phyloP scores from a whole-genome alignment of 2,329 filamentous ascomycete species.

The Nothomitra cinnamomea region DNA sequence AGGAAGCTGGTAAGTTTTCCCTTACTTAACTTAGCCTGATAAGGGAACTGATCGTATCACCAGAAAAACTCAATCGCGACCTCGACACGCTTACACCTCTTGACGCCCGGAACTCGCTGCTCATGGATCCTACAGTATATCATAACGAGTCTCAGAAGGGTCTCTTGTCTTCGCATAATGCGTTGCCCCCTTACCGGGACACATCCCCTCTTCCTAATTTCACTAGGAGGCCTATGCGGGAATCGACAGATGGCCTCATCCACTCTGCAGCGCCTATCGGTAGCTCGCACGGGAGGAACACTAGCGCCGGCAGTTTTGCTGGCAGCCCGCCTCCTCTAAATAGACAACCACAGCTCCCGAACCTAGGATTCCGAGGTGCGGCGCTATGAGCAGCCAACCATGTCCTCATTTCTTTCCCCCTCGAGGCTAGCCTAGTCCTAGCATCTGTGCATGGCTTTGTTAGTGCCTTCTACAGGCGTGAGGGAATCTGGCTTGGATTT shows the following conservation, averaged over 20 bases:
- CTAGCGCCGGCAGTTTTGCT: neutral
- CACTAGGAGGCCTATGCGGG: neutral
- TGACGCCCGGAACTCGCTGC: slow-evolving; percentile 71
- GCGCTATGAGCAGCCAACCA: neutral
- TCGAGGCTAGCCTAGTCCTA: too few relatives aligned
- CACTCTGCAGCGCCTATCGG: neutral
- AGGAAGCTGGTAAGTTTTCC: slow-evolving; percentile 61
- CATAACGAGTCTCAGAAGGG: neutral
- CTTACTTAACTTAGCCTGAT: neutral
- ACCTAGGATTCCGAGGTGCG: slow-evolving; percentile 1
- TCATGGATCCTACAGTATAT: slow-evolving; percentile 42
- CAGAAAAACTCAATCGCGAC: slow-evolving; percentile 62
- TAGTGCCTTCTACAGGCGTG: neutral
- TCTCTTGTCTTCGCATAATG: neutral
- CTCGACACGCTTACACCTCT: slow-evolving; percentile 72
- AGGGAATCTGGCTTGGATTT: neutral
- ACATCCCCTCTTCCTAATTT: neutral
- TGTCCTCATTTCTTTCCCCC: neutral
- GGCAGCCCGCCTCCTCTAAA: neutral
- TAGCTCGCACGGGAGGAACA: neutral
- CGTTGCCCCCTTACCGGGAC: neutral
- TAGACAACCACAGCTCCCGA: neutral
- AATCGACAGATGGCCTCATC: neutral
- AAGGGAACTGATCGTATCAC: neutral
- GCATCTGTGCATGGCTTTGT: neutral